These are phyloP conservation scores for Plasmodium berghei DNA, from an alignment of 169 alveolate species.

Conservation along the genomic window DNA sequence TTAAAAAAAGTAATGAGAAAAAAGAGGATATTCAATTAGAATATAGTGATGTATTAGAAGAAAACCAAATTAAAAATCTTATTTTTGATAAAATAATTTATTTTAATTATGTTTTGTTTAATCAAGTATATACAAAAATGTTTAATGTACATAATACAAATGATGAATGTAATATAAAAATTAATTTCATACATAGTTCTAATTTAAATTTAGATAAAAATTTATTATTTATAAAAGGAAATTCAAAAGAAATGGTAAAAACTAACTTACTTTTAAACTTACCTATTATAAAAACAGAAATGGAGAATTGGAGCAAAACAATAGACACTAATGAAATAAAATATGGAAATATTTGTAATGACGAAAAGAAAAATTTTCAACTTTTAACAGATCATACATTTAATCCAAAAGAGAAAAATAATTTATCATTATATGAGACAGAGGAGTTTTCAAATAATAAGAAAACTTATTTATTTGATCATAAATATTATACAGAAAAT, in stretches of 20 bases:
- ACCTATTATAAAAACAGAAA: neutral
- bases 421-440: neutral
- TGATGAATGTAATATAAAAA: constrained; percentile 9
- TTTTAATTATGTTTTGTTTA: constrained; percentile 20
- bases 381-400: neutral
- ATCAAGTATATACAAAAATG: neutral
- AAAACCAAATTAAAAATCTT: constrained; percentile 22
- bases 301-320: no score
- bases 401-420: neutral
- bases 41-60: constrained; percentile 17
- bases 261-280: neutral
- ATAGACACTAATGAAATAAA: no score
- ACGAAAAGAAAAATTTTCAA: neutral
- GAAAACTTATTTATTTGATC: constrained; percentile 1
- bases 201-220: constrained; percentile 6
- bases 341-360: neutral
- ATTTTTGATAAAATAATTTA: constrained; percentile 25
- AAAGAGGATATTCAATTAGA: neutral
- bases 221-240: neutral
- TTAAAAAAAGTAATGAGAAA: neutral
- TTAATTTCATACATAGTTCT: constrained; percentile 19
- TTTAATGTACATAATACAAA: constrained; percentile 25
- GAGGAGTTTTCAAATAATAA: neutral
- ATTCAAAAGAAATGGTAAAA: neutral
- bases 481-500: constrained; percentile 22